A percentile compares a stretch with the other conserved stretches of the same genome.
Evolutionary conservation across 2,329 filamentous ascomycete genomes (phyloP).

Genomic region (Monascus ruber): DNA sequence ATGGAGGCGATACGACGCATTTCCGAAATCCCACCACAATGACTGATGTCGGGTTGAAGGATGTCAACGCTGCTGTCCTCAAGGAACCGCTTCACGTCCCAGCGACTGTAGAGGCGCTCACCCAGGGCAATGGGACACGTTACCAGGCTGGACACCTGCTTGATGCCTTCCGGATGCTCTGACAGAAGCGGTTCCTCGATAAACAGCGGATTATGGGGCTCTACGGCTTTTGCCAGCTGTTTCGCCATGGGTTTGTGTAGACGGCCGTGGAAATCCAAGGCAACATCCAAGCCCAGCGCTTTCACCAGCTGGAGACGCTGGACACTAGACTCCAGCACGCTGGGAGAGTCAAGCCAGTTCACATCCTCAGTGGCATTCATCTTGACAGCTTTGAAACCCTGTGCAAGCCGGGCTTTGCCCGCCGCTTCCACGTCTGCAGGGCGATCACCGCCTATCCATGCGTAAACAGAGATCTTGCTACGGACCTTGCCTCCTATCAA

Average conservation of each 20-base stretch:
- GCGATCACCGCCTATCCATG: conserved; percentile 67
- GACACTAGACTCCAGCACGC: conserved; percentile 50
- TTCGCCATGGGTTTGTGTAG: conserved; percentile 74
- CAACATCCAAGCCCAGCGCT: conserved; percentile 57
- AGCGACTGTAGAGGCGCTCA: conserved; percentile 59
- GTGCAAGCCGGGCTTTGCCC: conserved; percentile 38
- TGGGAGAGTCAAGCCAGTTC: conserved; percentile 64
- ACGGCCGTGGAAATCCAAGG: conserved; percentile 67
- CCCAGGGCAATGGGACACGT: conserved; percentile 59
- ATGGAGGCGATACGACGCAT: conserved; percentile 57
- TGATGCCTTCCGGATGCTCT: conserved; percentile 57
- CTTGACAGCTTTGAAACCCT: conserved; percentile 44
- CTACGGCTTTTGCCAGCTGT: conserved; percentile 56
- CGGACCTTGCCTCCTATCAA: conserved; percentile 64
- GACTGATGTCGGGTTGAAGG: conserved; percentile 60
- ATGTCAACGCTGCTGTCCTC: conserved; percentile 59
- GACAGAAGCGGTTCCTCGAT: conserved; percentile 63
- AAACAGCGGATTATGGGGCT: conserved; percentile 60
- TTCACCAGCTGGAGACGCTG: conserved; percentile 60
- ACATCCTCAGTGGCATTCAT: conserved; percentile 73
- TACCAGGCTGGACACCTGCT: conserved; percentile 46
- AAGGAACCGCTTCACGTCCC: conserved; percentile 63
- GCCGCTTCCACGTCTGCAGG: conserved; percentile 54
- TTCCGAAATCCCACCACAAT: conserved; percentile 63
- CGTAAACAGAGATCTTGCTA: conserved; percentile 59